These are phyloP conservation scores for Antarctomyces pellizariae DNA, from an alignment of 495 filamentous ascomycete species.

Conservation along the genomic window DNA sequence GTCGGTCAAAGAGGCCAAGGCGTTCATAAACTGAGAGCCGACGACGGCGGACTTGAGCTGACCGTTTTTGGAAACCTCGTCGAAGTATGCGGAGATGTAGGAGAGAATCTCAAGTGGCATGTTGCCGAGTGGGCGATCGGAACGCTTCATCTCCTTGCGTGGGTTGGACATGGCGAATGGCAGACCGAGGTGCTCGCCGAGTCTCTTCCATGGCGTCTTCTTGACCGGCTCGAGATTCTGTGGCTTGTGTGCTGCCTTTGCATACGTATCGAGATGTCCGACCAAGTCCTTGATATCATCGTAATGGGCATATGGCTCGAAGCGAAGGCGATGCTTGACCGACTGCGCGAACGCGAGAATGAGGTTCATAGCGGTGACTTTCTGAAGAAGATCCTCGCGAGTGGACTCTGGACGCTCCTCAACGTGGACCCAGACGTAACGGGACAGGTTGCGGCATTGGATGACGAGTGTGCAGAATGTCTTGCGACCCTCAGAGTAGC, in stretches of 20 bases:
- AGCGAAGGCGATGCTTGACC: slow-evolving; percentile 71
- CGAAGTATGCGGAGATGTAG: slow-evolving; percentile 42
- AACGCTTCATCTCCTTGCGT: slow-evolving; percentile 42
- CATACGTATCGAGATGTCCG: slow-evolving; percentile 41
- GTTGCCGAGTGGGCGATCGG: slow-evolving; percentile 40
- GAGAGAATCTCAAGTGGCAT: slow-evolving; percentile 57
- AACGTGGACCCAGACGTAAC: slow-evolving; percentile 58
- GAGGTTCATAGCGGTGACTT: slow-evolving; percentile 54
- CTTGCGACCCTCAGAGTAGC: slow-evolving; percentile 50
- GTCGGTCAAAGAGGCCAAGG: slow-evolving; percentile 41
- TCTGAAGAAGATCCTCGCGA: slow-evolving; percentile 48
- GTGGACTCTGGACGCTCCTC: slow-evolving; percentile 30
- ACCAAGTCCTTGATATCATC: slow-evolving; percentile 35
- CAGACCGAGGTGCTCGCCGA: slow-evolving; percentile 47
- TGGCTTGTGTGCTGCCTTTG: slow-evolving; percentile 36
- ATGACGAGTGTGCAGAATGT: slow-evolving; percentile 57
- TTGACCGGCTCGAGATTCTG: slow-evolving; percentile 20
- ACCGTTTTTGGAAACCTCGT: slow-evolving; percentile 26
- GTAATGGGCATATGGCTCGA: slow-evolving; percentile 65
- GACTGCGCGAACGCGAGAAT: slow-evolving; percentile 54
- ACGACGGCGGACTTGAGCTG: slow-evolving; percentile 23
- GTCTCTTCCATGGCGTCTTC: slow-evolving; percentile 27
- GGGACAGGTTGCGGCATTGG: slow-evolving; percentile 47
- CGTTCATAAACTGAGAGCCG: slow-evolving; percentile 14
- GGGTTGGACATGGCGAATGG: slow-evolving; percentile 52